These are phyloP conservation scores for Hippophae gyantsensis DNA, from an alignment of 306 rosid species.

Conservation along the genomic window DNA sequence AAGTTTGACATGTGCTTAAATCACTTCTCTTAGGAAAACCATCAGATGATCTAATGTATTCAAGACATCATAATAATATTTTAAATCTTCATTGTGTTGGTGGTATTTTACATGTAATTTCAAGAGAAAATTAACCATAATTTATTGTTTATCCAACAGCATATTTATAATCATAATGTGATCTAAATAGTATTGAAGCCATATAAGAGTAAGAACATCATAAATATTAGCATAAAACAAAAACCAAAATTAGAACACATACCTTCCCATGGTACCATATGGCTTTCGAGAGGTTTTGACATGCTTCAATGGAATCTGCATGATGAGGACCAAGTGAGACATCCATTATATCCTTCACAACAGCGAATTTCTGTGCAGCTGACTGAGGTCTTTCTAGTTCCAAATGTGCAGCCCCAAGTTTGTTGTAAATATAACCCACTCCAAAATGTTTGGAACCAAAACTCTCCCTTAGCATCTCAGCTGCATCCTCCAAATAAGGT, in stretches of 20 bases:
- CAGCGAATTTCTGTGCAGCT: constrained; percentile 90
- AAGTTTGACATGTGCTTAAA: too few species aligned
- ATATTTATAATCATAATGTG: too few species aligned
- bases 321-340: constrained; percentile 91
- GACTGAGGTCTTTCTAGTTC: constrained; percentile 91
- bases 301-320: constrained; percentile 76
- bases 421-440: constrained; percentile 86
- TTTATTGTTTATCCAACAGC: too few species aligned
- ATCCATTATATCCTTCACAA: constrained; percentile 90
- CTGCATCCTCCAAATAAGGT: constrained; percentile 85
- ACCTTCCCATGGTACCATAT: constrained; percentile 70
- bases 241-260: constrained; percentile 21
- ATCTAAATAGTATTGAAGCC: neutral
- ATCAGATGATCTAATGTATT: too few species aligned
- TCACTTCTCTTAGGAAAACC: too few species aligned
- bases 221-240: constrained; percentile 1
- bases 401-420: constrained; percentile 88
- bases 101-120: too few species aligned
- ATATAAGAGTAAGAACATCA: constrained; percentile 3
- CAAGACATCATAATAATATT: too few species aligned
- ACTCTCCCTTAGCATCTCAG: constrained; percentile 74
- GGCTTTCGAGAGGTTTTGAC: constrained; percentile 94
- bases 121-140: too few species aligned
- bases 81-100: too few species aligned
- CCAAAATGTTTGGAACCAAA: constrained; percentile 97